Base-by-base conservation (phyloP, 192 early-diverging fungal genomes). In the Coemansia furcata region DNA sequence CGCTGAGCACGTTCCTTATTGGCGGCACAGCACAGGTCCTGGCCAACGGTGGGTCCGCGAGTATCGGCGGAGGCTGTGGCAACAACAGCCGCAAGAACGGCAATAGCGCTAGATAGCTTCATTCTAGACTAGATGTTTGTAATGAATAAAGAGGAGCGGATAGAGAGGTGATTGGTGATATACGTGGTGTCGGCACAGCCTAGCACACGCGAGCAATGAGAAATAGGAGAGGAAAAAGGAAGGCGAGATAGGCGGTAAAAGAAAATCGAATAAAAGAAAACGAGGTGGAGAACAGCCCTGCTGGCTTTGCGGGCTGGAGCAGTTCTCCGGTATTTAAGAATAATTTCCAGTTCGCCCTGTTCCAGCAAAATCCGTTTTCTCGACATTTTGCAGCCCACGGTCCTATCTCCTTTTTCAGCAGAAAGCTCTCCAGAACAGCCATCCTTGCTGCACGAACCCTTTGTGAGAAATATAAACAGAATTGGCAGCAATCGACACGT, bases 11-110 rank as follows among this genome's bases (percentile, higher is more conserved):
- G 81, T 47, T 65, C 55, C 10, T n/a, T 23, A 60, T 83, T 83
- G 69, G 77, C 59, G 6, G 76, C 76, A n/a, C 81, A 83, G 67
- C 81, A 83, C 21, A 78, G 55, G 54, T 83, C 63, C 68, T 75
- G 67, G 10, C 73, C 72, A 1, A 37, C 9, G 4, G 74, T 74
- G 17, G 57, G 73, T 7, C 66, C 71, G 17, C 43, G 59, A 40
- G 40, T 46, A 38, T 62, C 67, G 15, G 77, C 77, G 3, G 63
- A 61, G 30, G 57, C 44, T 30, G 57, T 17, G 59, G 64, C 65
- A 33, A 55, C 47, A 38, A 61, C 50, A 33, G 69, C 61, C 7
- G 71, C 66, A 12, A 78, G 69, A 15, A 55, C 73, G 33, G 38
- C 58, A 38, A 74, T 42, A 37, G 72, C 67, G 43, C 63, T 49